Percentiles rank a stretch among this genome's conserved stretches.
phyloP scores from a whole-genome alignment of 352 stramenopile species.

The Peronospora belbahrii region DNA sequence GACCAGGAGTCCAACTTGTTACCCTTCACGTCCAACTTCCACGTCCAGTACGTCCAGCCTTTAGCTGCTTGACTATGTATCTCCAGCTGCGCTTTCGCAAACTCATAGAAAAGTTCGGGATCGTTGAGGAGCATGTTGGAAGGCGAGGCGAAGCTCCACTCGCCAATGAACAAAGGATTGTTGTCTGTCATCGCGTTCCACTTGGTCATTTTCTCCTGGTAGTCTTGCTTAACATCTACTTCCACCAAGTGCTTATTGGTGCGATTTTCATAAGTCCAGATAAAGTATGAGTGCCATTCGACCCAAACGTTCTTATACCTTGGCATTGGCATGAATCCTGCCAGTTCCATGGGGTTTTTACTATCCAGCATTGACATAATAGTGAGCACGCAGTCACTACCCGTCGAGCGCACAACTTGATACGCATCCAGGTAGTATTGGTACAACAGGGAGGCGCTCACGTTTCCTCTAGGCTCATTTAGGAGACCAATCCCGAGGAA shows the following conservation, averaged over 20 bases:
- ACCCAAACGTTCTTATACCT: constrained; percentile 71
- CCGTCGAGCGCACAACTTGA: constrained; percentile 36
- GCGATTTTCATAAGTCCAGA: constrained; percentile 67
- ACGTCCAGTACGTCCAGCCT: constrained; percentile 61
- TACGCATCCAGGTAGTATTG: constrained; percentile 76
- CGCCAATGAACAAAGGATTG: constrained; percentile 49
- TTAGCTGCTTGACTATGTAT: constrained; percentile 38
- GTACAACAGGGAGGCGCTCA: constrained; percentile 42
- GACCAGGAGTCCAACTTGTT: constrained; percentile 47
- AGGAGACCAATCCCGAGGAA: constrained; percentile 68
- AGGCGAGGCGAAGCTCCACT: constrained; percentile 48
- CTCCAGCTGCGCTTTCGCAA: constrained; percentile 41
- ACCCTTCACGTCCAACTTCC: constrained; percentile 36
- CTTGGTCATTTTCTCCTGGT: constrained; percentile 22
- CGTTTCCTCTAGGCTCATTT: constrained; percentile 54
- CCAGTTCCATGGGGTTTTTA: constrained; percentile 45
- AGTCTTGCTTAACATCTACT: constrained; percentile 24
- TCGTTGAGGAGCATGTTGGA: constrained; percentile 41
- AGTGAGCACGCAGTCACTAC: constrained; percentile 61
- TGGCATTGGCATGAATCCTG: constrained; percentile 43
- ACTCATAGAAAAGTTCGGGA: constrained; percentile 36
- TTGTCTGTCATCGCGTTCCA: constrained; percentile 27
- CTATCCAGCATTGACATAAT: constrained; percentile 53
- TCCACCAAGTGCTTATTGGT: constrained; percentile 38
- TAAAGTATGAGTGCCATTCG: constrained; percentile 77